Conservation (phyloP, 1,284 basidiomycete species). For the Ceratobasidium sp. region DNA sequence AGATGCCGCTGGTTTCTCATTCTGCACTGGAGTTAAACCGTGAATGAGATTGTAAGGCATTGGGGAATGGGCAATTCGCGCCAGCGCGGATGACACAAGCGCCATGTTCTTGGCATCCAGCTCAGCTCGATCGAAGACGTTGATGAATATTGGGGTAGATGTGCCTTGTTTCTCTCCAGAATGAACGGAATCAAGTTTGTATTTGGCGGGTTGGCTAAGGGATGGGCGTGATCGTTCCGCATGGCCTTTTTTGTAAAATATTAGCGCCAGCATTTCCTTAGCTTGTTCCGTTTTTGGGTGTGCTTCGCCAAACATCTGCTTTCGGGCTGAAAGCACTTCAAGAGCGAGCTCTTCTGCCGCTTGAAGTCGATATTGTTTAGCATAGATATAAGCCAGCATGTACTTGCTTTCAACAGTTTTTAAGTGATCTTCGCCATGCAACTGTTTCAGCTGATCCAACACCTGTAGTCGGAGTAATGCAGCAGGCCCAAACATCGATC, state of each 20-base stretch:
- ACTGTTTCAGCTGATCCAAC: neutral
- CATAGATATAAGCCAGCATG: neutral
- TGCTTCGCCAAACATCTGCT: neutral
- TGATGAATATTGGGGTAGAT: neutral
- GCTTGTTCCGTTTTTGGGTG: neutral
- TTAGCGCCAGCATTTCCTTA: neutral
- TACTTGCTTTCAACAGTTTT: slow-evolving; percentile 1
- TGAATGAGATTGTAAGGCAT: neutral
- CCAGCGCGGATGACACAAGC: neutral
- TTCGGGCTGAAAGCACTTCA: neutral
- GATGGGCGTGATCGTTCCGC: neutral
- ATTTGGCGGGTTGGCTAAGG: neutral
- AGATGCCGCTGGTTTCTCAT: too few species aligned
- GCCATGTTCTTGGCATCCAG: neutral
- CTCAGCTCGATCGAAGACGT: neutral
- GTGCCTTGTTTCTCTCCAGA: neutral
- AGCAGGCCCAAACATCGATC: neutral
- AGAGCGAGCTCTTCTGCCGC: neutral
- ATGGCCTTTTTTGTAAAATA: neutral
- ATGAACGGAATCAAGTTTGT: neutral
- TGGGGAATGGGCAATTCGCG: neutral
- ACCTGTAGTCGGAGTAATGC: neutral
- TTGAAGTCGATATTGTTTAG: neutral
- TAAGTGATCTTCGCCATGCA: neutral
- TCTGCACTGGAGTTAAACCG: neutral